phyloP scores from a whole-genome alignment of 139 green algal genomes.

The Volvox africanus region DNA sequence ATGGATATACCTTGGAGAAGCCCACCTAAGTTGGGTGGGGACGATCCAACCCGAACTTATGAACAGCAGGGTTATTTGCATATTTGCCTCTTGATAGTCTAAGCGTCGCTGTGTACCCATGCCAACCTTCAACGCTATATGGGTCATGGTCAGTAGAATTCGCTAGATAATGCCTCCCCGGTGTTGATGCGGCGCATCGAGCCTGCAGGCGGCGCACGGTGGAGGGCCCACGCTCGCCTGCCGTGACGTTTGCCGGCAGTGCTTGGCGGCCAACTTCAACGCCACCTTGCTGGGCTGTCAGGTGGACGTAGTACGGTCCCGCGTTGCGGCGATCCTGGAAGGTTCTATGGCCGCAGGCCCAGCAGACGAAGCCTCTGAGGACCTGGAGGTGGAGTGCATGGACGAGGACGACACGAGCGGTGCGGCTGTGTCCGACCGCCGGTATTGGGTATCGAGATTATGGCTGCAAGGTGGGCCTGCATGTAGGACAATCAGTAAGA shows the following conservation, averaged over 20 bases:
- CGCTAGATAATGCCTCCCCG: no score
- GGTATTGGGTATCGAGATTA: conserved; percentile 13
- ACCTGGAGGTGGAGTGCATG: neutral
- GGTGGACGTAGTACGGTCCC: conserved; percentile 10
- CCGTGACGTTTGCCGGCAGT: conserved; percentile 28
- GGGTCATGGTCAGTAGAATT: no score
- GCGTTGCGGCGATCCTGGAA: conserved; percentile 24
- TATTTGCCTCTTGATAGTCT: no score
- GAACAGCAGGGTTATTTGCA: no score
- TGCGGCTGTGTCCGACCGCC: neutral
- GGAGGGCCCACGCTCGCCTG: conserved; percentile 57
- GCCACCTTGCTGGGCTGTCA: conserved; percentile 2
- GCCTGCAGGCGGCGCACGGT: neutral
- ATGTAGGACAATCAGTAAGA: no score
- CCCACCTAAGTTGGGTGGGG: no score
- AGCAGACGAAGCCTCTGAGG: neutral
- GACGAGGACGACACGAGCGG: neutral
- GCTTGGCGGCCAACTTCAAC: conserved; percentile 16
- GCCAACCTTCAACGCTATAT: no score
- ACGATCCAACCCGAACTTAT: no score
- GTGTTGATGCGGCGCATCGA: no score
- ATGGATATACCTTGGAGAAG: no score
- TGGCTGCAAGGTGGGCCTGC: conserved; percentile 37
- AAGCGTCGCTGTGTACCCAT: no score
- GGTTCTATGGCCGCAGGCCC: neutral